Percentiles rank a stretch among this genome's conserved stretches.
Conservation (phyloP, 2,329 filamentous ascomycete genomes). For the Dryadomyces sulphureus region DNA sequence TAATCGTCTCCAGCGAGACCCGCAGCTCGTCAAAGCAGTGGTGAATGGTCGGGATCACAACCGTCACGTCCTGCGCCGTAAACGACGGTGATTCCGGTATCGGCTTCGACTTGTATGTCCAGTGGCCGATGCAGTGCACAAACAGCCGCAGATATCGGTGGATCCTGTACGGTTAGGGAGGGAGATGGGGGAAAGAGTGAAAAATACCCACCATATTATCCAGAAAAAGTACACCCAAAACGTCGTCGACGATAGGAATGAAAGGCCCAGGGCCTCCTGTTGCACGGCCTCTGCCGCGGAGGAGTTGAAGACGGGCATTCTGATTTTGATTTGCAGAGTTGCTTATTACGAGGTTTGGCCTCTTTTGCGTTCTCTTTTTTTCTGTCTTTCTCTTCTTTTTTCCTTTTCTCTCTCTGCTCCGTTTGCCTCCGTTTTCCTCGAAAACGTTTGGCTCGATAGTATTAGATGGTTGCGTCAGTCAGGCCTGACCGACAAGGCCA, state of each 20-base stretch:
- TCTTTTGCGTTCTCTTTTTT: not conserved
- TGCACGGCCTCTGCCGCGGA: not conserved
- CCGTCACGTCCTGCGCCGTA: slow-evolving; percentile 73
- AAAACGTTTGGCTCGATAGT: too few relatives aligned
- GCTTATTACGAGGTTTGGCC: too few relatives aligned
- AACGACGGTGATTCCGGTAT: slow-evolving; percentile 70
- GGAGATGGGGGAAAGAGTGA: not conserved
- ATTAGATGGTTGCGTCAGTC: slow-evolving; percentile 6
- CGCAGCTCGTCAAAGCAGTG: slow-evolving; percentile 72
- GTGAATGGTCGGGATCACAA: slow-evolving; percentile 87
- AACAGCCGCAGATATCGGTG: slow-evolving; percentile 79
- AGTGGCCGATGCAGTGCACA: slow-evolving; percentile 74
- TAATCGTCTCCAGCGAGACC: slow-evolving; percentile 64
- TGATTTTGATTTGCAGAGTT: not conserved
- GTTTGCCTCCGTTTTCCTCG: too few relatives aligned
- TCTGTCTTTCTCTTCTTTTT: not conserved
- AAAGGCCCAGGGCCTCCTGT: not conserved
- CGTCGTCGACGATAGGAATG: slow-evolving; percentile 25
- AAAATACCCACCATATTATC: slow-evolving; percentile 24
- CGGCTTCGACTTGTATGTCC: slow-evolving; percentile 72
- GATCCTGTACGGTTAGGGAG: slow-evolving; percentile 35
- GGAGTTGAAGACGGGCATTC: slow-evolving; percentile 3
- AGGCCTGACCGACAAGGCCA: slow-evolving; percentile 9
- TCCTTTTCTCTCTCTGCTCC: not conserved
- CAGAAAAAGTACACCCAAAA: slow-evolving; percentile 30